Evolutionary conservation across 345 rosid genomes (phyloP).

Genomic region (Eucalyptus regnans): DNA sequence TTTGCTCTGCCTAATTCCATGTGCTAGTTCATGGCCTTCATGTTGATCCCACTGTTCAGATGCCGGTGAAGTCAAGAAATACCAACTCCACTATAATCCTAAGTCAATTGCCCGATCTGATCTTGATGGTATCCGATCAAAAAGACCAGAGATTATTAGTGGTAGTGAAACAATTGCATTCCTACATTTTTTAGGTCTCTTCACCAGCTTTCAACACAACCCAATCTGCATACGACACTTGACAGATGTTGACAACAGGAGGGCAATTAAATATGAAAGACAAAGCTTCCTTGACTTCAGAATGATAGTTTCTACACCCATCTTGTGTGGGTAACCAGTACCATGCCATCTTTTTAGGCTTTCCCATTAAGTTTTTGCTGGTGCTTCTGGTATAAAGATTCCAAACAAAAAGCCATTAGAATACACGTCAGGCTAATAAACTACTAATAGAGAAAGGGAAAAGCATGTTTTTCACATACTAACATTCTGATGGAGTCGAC

Average conservation of each 20-base stretch:
- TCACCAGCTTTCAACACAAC: neutral
- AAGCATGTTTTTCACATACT: neutral
- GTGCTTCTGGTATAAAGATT: neutral
- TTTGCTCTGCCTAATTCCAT: neutral
- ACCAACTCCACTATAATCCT: neutral
- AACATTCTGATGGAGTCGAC: neutral
- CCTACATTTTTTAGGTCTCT: neutral
- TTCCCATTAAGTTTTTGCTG: neutral
- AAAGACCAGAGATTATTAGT: neutral
- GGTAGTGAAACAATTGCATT: neutral
- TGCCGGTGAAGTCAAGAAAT: neutral
- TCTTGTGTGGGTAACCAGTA: neutral
- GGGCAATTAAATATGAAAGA: neutral
- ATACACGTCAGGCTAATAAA: neutral
- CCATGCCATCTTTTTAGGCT: neutral
- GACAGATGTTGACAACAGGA: neutral
- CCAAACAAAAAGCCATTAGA: neutral
- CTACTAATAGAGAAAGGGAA: neutral
- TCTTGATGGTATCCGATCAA: neutral
- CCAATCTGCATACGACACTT: neutral
- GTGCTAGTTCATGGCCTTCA: neutral
- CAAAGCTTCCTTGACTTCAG: neutral
- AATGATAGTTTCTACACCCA: neutral
- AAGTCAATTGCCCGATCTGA: neutral
- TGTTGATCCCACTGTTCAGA: neutral